These are phyloP conservation scores for Kazachstania martiniae DNA, from an alignment of 805 yeast species.

Conservation along the genomic window DNA sequence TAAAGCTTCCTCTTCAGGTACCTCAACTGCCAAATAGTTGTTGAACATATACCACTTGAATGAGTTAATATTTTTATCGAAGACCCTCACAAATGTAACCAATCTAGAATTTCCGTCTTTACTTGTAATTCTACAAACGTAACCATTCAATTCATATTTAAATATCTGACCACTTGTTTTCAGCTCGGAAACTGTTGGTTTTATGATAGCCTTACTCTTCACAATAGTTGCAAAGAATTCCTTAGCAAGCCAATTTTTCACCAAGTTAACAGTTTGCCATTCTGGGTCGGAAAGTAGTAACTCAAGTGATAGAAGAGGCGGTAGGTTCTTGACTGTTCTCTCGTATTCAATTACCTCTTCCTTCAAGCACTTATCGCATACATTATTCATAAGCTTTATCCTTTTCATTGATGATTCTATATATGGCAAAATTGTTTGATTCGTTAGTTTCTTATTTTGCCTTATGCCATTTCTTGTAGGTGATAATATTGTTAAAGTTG, in stretches of 20 bases:
- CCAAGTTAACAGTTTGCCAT: slow-evolving; percentile 38
- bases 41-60: slow-evolving; percentile 74
- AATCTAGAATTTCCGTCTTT: slow-evolving; percentile 44
- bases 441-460: slow-evolving; percentile 25
- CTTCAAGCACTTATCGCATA: slow-evolving; percentile 42
- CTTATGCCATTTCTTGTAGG: slow-evolving; percentile 20
- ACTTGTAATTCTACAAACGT: slow-evolving; percentile 56
- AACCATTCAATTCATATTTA: slow-evolving; percentile 56
- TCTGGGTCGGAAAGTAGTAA: slow-evolving; percentile 46
- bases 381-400: slow-evolving; percentile 36
- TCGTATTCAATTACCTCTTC: slow-evolving; percentile 46
- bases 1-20: slow-evolving; percentile 69
- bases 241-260: slow-evolving; percentile 49
- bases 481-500: slow-evolving; percentile 20
- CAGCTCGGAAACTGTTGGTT: slow-evolving; percentile 21
- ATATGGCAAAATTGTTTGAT: slow-evolving; percentile 39
- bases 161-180: slow-evolving; percentile 22
- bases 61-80: slow-evolving; percentile 21
- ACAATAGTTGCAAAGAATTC: slow-evolving; percentile 42
- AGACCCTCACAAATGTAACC: slow-evolving; percentile 46
- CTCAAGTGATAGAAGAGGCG: slow-evolving; percentile 57
- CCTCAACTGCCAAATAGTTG: slow-evolving; percentile 75
- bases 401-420: slow-evolving; percentile 54
- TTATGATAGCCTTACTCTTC: slow-evolving; percentile 31
- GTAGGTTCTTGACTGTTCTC: slow-evolving; percentile 41